Percentiles rank a stretch among this genome's conserved stretches.
These are phyloP conservation scores for Byssoonygena ceratinophila DNA, from an alignment of 2,329 filamentous ascomycete species.

Conservation along the genomic window DNA sequence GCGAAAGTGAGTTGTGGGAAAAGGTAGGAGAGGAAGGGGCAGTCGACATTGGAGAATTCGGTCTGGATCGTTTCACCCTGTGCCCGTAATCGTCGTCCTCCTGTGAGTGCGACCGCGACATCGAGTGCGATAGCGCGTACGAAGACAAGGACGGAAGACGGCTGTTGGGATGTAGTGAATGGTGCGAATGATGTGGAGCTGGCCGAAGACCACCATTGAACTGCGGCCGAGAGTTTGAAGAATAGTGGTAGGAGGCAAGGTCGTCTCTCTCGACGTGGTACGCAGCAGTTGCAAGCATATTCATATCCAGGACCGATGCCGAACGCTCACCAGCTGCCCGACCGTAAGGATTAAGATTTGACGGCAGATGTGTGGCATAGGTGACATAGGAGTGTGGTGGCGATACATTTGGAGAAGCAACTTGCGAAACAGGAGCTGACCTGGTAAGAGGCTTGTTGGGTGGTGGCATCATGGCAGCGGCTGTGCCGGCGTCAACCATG, in stretches of 20 bases:
- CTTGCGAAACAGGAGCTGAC: conserved; percentile 74
- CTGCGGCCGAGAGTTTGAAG: conserved; percentile 25
- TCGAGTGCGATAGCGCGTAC: conserved; percentile 66
- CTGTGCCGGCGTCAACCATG: conserved; percentile 28
- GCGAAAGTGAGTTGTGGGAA: conserved; percentile 88
- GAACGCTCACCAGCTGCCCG: conserved; percentile 33
- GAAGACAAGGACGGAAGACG: conserved; percentile 67
- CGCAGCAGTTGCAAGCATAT: conserved; percentile 58
- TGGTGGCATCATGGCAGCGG: conserved; percentile 64
- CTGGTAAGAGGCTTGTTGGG: conserved; percentile 70
- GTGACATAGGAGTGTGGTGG: conserved; percentile 75
- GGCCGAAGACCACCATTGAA: conserved; percentile 20
- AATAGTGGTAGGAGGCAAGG: conserved; percentile 30
- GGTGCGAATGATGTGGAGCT: conserved; percentile 38
- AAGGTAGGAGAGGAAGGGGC: conserved; percentile 93
- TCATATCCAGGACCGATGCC: conserved; percentile 50
- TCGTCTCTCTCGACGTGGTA: conserved; percentile 57
- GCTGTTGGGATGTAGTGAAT: conserved; percentile 39
- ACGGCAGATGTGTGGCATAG: conserved; percentile 48
- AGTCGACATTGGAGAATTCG: conserved; percentile 89
- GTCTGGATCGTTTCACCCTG: conserved; percentile 76
- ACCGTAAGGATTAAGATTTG: conserved; percentile 49
- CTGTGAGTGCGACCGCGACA: conserved; percentile 64
- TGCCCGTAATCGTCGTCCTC: conserved; percentile 61
- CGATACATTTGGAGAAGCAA: conserved; percentile 90